These are phyloP conservation scores for Cyclaneusma minus DNA, from an alignment of 2,329 filamentous ascomycete genomes.

Conservation along the genomic window DNA sequence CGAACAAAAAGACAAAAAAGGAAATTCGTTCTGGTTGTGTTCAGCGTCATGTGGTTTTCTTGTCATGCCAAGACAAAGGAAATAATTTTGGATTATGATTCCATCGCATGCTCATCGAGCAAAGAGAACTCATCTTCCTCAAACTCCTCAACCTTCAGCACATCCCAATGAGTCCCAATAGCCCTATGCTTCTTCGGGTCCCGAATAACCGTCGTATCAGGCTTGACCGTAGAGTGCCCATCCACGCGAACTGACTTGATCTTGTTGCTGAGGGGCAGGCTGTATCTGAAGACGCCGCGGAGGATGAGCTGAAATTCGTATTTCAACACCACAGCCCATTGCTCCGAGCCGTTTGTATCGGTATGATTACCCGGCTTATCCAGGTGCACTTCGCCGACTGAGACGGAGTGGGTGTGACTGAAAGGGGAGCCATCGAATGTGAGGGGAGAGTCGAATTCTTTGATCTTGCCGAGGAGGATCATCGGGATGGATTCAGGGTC, in stretches of 20 bases:
- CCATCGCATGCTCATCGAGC: no score
- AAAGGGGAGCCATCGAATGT: conserved; percentile 85
- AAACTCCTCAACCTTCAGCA: no score
- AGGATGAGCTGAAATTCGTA: conserved; percentile 91
- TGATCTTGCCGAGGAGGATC: conserved; percentile 82
- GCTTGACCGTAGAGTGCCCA: conserved; percentile 38
- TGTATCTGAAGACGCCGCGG: conserved; percentile 79
- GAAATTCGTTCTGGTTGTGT: no score
- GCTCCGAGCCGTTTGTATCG: conserved; percentile 60
- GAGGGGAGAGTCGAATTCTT: conserved; percentile 73
- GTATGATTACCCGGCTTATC: conserved; percentile 77
- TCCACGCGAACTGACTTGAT: conserved; percentile 40
- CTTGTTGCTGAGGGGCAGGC: conserved; percentile 40
- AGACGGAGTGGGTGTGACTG: conserved; percentile 53
- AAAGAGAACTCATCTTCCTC: no score
- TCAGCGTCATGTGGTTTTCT: no score
- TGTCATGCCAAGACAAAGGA: no score
- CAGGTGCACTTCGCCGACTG: conserved; percentile 72
- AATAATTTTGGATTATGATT: no score
- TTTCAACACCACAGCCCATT: conserved; percentile 82
- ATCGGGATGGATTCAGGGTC: conserved; percentile 56
- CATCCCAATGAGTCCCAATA: no score
- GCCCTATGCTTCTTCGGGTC: no score
- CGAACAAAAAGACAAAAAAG: no score
- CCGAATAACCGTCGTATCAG: no score